phyloP scores from a whole-genome alignment of 176 grass and related monocot genomes.

The Aegilops umbellulata region DNA sequence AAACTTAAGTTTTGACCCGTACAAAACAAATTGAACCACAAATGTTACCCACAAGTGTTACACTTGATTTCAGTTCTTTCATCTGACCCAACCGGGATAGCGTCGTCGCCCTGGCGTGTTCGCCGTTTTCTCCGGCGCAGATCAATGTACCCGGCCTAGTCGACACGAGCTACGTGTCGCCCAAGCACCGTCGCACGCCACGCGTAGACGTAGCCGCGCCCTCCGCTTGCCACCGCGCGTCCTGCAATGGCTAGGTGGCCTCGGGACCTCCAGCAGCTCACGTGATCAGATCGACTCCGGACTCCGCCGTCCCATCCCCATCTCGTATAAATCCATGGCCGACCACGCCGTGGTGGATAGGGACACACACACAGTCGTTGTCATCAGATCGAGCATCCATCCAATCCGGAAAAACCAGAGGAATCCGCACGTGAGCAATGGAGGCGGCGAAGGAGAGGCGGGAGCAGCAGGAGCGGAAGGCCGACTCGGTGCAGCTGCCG shows the following conservation, averaged over 20 bases:
- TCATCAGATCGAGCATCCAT: neutral
- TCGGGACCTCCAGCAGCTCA: neutral
- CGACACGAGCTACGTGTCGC: neutral
- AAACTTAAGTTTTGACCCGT: too few relatives aligned
- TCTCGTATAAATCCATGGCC: neutral
- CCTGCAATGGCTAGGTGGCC: constrained; percentile 11
- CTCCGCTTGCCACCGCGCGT: neutral
- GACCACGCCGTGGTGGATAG: neutral
- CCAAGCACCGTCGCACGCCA: neutral
- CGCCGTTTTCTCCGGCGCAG: neutral
- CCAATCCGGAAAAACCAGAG: neutral
- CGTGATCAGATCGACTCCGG: neutral
- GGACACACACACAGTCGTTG: neutral
- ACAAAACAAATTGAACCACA: too few relatives aligned
- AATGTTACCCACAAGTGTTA: too few relatives aligned
- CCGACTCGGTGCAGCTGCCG: constrained; percentile 43
- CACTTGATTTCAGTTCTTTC: too few relatives aligned
- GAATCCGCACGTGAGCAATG: neutral
- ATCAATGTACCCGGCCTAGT: neutral
- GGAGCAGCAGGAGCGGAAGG: constrained; percentile 13
- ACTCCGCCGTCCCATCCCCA: neutral
- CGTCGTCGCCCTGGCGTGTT: neutral
- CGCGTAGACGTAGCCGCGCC: neutral
- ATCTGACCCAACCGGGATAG: too few relatives aligned
- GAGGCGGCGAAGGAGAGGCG: constrained; percentile 35